Percentiles rank a stretch among this genome's conserved stretches.
phyloP scores from a whole-genome alignment of 2,329 filamentous ascomycete genomes.

The Beauveria scarabaeidicola region DNA sequence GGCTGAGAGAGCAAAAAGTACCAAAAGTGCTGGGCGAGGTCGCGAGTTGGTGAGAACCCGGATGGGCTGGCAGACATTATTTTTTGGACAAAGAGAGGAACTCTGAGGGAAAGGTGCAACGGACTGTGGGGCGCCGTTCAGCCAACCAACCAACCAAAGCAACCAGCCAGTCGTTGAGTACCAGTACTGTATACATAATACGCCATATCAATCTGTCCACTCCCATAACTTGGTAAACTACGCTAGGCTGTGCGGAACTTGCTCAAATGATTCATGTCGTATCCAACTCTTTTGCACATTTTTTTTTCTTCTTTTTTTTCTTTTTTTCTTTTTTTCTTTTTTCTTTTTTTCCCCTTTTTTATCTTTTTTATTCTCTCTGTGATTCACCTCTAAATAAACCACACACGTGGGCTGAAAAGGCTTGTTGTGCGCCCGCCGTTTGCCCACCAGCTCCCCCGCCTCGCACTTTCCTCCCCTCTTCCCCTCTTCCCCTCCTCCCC shows the following conservation, averaged over 20 bases:
- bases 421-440: too few species aligned
- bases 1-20: not conserved
- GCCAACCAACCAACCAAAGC: not conserved
- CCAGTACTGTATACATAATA: too few species aligned
- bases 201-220: too few species aligned
- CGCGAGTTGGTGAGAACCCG: conserved; percentile 11
- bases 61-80: conserved; percentile 4
- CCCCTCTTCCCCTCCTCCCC: not conserved
- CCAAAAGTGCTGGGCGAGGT: not conserved
- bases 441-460: too few species aligned
- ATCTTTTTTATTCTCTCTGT: fast-evolving
- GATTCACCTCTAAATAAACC: too few species aligned
- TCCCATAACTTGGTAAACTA: not conserved
- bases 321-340: too few species aligned
- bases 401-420: too few species aligned
- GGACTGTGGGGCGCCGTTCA: not conserved
- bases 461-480: not conserved
- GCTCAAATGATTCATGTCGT: not conserved
- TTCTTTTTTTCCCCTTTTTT: not conserved
- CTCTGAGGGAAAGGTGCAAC: not conserved
- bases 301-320: not conserved
- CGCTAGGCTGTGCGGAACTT: not conserved
- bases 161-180: too few species aligned
- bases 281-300: not conserved
- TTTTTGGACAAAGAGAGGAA: conserved; percentile 2